Evolutionary conservation across 176 grass and related monocot species (phyloP).

Genomic region (Musa troglodytarum): DNA sequence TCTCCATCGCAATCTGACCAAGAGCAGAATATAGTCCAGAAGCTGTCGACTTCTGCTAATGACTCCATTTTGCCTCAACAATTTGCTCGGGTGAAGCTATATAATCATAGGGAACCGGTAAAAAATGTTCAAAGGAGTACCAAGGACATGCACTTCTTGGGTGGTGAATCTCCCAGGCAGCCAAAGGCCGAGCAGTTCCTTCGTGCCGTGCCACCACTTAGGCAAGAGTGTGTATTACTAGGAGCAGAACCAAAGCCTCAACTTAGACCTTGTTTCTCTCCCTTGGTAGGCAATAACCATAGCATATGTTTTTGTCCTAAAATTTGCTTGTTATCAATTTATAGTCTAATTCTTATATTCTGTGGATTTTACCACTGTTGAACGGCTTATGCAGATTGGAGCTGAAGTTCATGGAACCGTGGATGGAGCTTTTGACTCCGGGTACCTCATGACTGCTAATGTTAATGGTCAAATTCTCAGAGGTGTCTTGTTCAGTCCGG

Average conservation of each 20-base stretch:
- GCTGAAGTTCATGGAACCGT: constrained; percentile 65
- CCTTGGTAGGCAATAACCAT: constrained; percentile 33
- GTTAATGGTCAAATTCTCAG: constrained; percentile 86
- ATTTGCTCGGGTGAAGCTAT: constrained; percentile 38
- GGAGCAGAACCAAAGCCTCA: constrained; percentile 40
- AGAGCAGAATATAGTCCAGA: constrained; percentile 62
- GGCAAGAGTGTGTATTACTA: constrained; percentile 57
- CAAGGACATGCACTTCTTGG: background rate
- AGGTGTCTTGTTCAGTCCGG: constrained; percentile 86
- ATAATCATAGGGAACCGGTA: constrained; percentile 6
- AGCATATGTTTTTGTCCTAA: background rate
- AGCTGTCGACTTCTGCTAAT: constrained; percentile 47
- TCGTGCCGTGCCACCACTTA: constrained; percentile 27
- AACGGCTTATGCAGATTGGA: constrained; percentile 47
- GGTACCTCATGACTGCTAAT: constrained; percentile 79
- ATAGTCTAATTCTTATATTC: background rate
- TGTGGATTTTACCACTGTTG: background rate
- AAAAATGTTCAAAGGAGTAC: constrained; percentile 34
- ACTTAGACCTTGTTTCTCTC: constrained; percentile 27
- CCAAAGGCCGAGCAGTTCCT: constrained; percentile 48
- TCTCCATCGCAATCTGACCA: constrained; percentile 90
- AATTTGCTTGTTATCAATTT: background rate
- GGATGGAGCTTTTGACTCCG: constrained; percentile 89
- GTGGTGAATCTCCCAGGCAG: constrained; percentile 25
- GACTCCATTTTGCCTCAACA: constrained; percentile 44